These are phyloP conservation scores for Oemleria cerasiformis DNA, from an alignment of 306 rosid species.

Conservation along the genomic window DNA sequence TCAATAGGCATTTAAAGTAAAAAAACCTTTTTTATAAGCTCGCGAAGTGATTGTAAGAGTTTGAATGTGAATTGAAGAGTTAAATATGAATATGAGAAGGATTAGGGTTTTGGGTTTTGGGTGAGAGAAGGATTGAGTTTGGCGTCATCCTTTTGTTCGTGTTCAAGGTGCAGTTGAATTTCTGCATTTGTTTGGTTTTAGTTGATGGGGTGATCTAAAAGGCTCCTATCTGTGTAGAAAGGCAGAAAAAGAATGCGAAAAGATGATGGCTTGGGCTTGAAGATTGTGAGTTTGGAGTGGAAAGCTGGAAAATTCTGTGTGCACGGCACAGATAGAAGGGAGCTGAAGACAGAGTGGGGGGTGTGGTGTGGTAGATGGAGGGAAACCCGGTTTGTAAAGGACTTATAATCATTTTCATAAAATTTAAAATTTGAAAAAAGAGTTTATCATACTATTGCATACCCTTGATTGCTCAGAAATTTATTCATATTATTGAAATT, in stretches of 20 bases:
- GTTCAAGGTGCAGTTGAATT: not conserved
- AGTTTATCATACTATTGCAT: too few relatives aligned
- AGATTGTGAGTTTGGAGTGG: not conserved
- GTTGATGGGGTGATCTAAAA: not conserved
- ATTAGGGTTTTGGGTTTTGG: not conserved
- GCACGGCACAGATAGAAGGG: not conserved
- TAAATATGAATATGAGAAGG: too few relatives aligned
- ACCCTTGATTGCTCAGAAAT: too few relatives aligned
- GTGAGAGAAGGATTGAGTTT: constrained; percentile 5
- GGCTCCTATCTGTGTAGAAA: not conserved
- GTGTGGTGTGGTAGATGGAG: not conserved
- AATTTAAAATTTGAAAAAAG: too few relatives aligned
- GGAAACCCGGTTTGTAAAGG: not conserved
- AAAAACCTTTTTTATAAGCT: too few relatives aligned
- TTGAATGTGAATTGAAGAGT: not conserved
- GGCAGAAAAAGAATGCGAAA: not conserved
- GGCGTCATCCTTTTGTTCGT: not conserved
- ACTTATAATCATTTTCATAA: not conserved
- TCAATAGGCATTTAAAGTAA: too few relatives aligned
- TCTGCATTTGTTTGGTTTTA: not conserved
- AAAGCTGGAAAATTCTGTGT: not conserved
- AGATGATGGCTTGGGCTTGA: not conserved
- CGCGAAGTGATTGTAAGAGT: not conserved
- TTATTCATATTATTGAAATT: too few relatives aligned
- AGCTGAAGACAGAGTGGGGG: not conserved